Evolutionary conservation across 2,329 filamentous ascomycete genomes (phyloP), one percentile per base, ranked within the genome.

Genomic region (Nemania sp.): DNA sequence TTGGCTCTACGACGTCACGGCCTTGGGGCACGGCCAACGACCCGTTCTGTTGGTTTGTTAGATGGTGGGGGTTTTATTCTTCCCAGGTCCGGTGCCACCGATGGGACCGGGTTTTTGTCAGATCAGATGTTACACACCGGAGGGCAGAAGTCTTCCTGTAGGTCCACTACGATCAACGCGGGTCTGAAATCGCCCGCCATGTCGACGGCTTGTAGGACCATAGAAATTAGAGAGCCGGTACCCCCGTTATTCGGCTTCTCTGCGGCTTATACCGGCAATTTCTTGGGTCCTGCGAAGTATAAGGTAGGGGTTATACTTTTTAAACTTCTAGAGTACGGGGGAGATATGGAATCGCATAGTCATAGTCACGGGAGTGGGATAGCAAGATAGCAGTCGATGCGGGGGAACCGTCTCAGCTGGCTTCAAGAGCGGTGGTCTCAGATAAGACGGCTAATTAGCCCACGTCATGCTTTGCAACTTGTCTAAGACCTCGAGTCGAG

Each of bases 121-220:
- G 35, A 35, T 12, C 12, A 29, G 25, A 2, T 40, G 32, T n/a
- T 50, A 78, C 88, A 78, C 78, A 95, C 92, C 12, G 93, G 92
- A 60, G 91, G 90, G 75, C 92, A 96, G 75, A 97, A 98, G 79
- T 98, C 94, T 75, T 97, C 90, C 77, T 98, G 95, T 72, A 96
- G 83, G 76, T 97, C 93, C 54, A 97, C 89, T 11, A 97, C 83
- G 49, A 97, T 76, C 21, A 87, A 76, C 2, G 83, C 83, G 3
- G 84, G 81, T 51, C 71, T 77, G 62, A 83, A 83, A 4, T 62
- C 52, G 55, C 56, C 63, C 5, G 62, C 42, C 71, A 74, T 74
- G 1, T 46, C 55, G 64, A 21, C 54, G 18, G 9, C 32, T 13
- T 17, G 29, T 20, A 25, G n/a, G 43, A 32, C 12, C 18, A 29